Evolutionary conservation across 129 eudicot species (phyloP).

Genomic region (Flaveria ramosissima): DNA sequence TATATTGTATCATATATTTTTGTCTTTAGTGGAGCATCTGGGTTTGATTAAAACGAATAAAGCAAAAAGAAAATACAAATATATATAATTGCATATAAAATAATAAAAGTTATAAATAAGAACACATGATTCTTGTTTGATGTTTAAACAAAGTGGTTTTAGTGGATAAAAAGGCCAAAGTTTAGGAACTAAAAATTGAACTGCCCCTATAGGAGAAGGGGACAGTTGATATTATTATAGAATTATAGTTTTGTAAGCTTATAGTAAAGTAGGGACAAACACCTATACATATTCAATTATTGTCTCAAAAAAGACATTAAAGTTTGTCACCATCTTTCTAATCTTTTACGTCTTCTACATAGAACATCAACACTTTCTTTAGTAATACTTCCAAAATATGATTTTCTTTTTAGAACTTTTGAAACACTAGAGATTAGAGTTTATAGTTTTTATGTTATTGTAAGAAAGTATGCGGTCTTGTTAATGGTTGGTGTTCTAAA

Average conservation of each 20-base stretch:
- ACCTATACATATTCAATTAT: slow-evolving; percentile 37
- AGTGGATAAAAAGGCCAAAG: slow-evolving; percentile 29
- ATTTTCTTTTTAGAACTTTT: not conserved
- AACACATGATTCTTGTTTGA: slow-evolving; percentile 26
- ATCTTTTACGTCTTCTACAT: slow-evolving; percentile 22
- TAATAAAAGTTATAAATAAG: not conserved
- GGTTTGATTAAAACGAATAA: not conserved
- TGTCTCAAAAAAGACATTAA: slow-evolving; percentile 43
- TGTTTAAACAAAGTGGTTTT: slow-evolving; percentile 16
- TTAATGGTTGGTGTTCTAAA: not conserved
- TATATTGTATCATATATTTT: not conserved
- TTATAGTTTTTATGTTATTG: not conserved
- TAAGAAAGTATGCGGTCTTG: not conserved
- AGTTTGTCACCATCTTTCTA: slow-evolving; percentile 37
- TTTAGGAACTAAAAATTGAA: slow-evolving; percentile 33
- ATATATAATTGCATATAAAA: not conserved
- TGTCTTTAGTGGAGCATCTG: not conserved
- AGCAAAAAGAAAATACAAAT: not conserved
- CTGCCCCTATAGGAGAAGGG: slow-evolving; percentile 34
- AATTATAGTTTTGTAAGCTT: slow-evolving; percentile 42
- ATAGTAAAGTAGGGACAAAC: slow-evolving; percentile 39
- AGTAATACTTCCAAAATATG: not conserved
- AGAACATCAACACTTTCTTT: slow-evolving; percentile 3
- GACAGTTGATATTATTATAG: slow-evolving; percentile 44
- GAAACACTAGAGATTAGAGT: not conserved